These are phyloP conservation scores for Russula virescens DNA, from an alignment of 768 basidiomycete species.

Conservation along the genomic window DNA sequence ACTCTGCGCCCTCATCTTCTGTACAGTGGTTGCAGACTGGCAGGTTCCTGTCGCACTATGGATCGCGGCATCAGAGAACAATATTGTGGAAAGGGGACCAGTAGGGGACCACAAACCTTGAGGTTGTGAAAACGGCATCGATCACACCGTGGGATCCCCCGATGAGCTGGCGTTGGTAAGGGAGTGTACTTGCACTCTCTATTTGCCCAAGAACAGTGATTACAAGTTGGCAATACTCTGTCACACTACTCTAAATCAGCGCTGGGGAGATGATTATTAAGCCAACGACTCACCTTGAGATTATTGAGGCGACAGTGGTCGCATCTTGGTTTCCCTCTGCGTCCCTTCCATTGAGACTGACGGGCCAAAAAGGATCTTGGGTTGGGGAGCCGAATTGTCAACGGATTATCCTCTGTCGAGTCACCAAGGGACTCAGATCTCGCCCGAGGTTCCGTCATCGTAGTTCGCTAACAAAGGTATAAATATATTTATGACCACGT, in stretches of 20 bases:
- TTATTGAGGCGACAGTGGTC: constrained; percentile 69
- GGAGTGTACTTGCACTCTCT: constrained; percentile 69
- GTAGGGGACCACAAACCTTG: constrained; percentile 41
- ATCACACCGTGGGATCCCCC: constrained; percentile 70
- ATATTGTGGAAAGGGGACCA: constrained; percentile 16
- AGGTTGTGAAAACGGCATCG: constrained; percentile 61
- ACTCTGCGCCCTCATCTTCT: constrained; percentile 46
- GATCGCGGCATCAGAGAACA: constrained; percentile 1
- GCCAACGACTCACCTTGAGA: constrained; percentile 49
- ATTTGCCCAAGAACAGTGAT: constrained; percentile 62
- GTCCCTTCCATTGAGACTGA: constrained; percentile 69
- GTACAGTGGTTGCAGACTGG: constrained; percentile 66
- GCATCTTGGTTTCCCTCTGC: constrained; percentile 68
- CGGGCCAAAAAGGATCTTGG: constrained; percentile 61
- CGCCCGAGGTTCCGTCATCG: constrained; percentile 25
- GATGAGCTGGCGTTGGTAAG: constrained; percentile 66
- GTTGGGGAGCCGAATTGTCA: constrained; percentile 63
- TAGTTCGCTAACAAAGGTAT: not conserved
- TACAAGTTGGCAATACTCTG: constrained; percentile 62
- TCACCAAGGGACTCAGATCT: constrained; percentile 32
- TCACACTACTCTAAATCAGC: constrained; percentile 47
- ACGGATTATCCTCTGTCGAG: constrained; percentile 34
- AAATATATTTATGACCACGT: constrained; percentile 4
- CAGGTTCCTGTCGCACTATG: constrained; percentile 64
- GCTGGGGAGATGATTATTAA: constrained; percentile 6